A percentile compares a stretch with the other conserved stretches of the same genome.
Conservation (phyloP, 2,329 filamentous ascomycete species). For the Arthroderma sp. region DNA sequence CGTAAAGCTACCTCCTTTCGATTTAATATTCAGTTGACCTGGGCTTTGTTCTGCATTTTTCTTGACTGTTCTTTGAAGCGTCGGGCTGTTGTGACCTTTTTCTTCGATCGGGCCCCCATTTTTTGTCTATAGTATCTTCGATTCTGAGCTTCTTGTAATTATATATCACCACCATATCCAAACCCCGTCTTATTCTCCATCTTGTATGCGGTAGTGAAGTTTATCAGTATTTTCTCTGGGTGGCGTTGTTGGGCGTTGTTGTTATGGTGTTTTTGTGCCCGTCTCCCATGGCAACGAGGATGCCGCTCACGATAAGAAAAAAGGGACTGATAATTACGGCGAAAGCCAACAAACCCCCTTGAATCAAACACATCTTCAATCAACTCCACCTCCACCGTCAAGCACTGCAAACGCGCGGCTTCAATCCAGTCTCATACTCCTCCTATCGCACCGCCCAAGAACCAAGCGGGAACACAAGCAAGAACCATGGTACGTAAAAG, state of each 20-base stretch:
- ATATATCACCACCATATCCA: not conserved
- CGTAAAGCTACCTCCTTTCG: not conserved
- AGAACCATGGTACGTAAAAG: slow-evolving; percentile 2
- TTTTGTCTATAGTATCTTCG: slow-evolving; percentile 1
- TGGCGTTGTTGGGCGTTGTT: not conserved
- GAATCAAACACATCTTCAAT: not conserved
- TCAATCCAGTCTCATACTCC: not conserved
- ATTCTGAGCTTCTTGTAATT: slow-evolving; percentile 5
- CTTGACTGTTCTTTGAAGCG: not conserved
- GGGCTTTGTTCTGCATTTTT: not conserved
- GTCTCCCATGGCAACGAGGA: slow-evolving; percentile 12
- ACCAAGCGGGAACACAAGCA: not conserved
- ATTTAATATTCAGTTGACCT: not conserved
- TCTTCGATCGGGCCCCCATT: not conserved
- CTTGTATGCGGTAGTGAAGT: too few relatives aligned
- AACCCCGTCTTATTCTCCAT: not conserved
- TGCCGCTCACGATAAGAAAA: not conserved
- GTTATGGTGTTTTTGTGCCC: not conserved
- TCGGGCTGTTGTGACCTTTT: not conserved
- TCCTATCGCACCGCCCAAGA: not conserved
- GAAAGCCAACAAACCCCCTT: not conserved
- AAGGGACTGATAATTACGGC: not conserved
- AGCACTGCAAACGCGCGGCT: not conserved
- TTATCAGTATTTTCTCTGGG: not conserved
- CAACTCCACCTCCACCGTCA: not conserved